Conservation (phyloP, 768 basidiomycete genomes). For the Ramaria rubella region DNA sequence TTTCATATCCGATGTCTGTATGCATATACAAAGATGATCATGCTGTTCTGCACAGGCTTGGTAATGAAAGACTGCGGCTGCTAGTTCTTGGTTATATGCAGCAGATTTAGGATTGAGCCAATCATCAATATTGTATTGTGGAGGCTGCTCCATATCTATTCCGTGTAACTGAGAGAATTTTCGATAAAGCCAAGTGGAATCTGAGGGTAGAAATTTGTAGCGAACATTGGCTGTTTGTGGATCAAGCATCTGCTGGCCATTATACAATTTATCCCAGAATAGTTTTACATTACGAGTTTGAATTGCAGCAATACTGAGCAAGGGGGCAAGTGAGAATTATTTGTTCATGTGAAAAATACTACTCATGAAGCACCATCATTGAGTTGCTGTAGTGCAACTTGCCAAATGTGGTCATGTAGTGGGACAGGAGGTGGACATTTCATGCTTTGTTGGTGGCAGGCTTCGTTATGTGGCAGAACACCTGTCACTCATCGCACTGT, state of each 20-base stretch:
- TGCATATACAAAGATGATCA: slow-evolving; percentile 23
- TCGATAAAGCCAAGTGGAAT: neutral
- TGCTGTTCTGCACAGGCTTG: neutral
- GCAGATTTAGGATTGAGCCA: neutral
- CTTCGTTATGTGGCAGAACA: neutral
- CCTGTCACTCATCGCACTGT: neutral
- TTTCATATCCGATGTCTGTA: slow-evolving; percentile 20
- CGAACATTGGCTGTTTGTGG: neutral
- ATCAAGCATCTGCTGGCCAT: neutral
- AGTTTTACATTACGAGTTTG: too few species aligned
- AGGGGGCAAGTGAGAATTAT: too few species aligned
- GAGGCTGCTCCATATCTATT: neutral
- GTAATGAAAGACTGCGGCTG: neutral
- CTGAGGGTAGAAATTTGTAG: slow-evolving; percentile 11
- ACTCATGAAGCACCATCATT: neutral
- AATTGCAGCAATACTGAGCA: too few species aligned
- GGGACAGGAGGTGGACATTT: slow-evolving; percentile 23
- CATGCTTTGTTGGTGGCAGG: neutral
- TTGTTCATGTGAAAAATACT: too few species aligned
- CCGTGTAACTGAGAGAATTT: neutral
- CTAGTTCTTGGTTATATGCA: neutral
- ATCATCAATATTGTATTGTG: neutral
- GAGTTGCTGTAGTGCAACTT: slow-evolving; percentile 8
- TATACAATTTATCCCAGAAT: neutral
- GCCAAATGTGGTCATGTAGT: slow-evolving; percentile 27